These are phyloP conservation scores for Plasmodium gaboni DNA, from an alignment of 169 alveolate genomes.

Conservation along the genomic window DNA sequence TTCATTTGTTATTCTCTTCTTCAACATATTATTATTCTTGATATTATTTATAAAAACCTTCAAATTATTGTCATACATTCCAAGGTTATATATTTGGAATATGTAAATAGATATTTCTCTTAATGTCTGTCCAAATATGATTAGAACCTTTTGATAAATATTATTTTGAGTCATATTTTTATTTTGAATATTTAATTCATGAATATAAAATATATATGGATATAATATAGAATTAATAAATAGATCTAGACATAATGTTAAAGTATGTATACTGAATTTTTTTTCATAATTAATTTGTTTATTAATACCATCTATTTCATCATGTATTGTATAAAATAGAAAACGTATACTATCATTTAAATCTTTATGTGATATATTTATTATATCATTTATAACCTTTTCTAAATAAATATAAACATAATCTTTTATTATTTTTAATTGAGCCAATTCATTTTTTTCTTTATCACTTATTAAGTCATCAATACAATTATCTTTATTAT, in stretches of 20 bases:
- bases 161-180: not conserved
- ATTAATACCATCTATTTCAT: conserved; percentile 69
- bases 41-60: conserved; percentile 48
- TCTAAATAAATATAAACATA: conserved; percentile 57
- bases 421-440: conserved; percentile 55
- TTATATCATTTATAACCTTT: conserved; percentile 54
- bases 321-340: conserved; percentile 58
- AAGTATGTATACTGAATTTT: conserved; percentile 60
- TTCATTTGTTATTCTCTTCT: conserved; percentile 30
- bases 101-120: conserved; percentile 62
- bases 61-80: conserved; percentile 47
- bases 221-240: conserved; percentile 57
- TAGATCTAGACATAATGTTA: conserved; percentile 49
- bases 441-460: conserved; percentile 36
- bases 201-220: conserved; percentile 66
- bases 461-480: not conserved
- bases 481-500: not conserved
- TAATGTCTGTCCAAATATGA: conserved; percentile 52
- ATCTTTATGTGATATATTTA: conserved; percentile 55
- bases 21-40: conserved; percentile 33
- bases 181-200: conserved; percentile 22
- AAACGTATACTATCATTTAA: conserved; percentile 63
- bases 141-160: conserved; percentile 30
- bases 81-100: conserved; percentile 59
- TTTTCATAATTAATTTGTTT: conserved; percentile 22